Percentiles rank a stretch among this genome's conserved stretches.
These are phyloP conservation scores for Mortierella alpina DNA, from an alignment of 192 early-diverging fungal genomes.

Conservation along the genomic window DNA sequence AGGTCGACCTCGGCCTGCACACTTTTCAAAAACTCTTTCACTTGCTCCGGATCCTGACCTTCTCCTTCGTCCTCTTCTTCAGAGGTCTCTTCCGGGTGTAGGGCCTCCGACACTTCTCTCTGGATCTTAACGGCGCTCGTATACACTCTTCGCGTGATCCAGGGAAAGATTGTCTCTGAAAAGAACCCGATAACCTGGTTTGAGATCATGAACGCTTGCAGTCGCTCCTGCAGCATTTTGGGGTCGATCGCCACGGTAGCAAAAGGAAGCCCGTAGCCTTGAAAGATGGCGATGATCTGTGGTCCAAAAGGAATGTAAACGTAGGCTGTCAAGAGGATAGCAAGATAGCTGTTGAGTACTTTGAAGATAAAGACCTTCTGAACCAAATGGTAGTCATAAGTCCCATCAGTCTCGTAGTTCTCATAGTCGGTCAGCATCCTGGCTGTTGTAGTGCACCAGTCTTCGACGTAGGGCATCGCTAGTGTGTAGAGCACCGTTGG, in stretches of 20 bases:
- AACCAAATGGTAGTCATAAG: conserved; percentile 75
- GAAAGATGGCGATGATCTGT: conserved; percentile 66
- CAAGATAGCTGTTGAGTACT: conserved; percentile 84
- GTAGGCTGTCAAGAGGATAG: conserved; percentile 89
- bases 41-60: conserved; percentile 37
- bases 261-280: conserved; percentile 51
- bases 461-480: conserved; percentile 76
- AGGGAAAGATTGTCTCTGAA: conserved; percentile 81
- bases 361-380: conserved; percentile 91
- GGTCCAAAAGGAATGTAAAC: conserved; percentile 88
- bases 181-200: conserved; percentile 83
- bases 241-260: conserved; percentile 63
- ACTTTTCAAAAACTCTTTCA: conserved; percentile 60
- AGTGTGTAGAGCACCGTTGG: conserved; percentile 83
- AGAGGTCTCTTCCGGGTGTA: conserved; percentile 12
- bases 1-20: conserved; percentile 69
- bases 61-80: conserved; percentile 2
- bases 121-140: conserved; percentile 36
- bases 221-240: conserved; percentile 63
- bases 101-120: conserved; percentile 51
- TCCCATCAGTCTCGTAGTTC: conserved; percentile 80
- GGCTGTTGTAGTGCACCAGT: conserved; percentile 73
- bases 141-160: conserved; percentile 63
- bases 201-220: conserved; percentile 85
- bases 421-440: conserved; percentile 79